These are phyloP conservation scores for Actinomucor elegans DNA, from an alignment of 371 early-diverging fungal genomes.

Conservation along the genomic window DNA sequence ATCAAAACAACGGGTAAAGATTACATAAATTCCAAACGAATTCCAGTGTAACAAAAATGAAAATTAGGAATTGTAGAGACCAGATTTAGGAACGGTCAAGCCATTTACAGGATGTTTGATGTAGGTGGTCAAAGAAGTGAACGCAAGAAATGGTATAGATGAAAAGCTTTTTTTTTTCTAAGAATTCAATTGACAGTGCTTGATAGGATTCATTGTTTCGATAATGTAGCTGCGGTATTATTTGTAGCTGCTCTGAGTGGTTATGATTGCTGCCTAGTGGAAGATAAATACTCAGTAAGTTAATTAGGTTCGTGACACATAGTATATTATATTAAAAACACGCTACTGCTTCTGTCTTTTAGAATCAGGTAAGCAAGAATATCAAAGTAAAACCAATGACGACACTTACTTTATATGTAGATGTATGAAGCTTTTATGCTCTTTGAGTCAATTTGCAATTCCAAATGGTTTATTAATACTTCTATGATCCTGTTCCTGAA, in stretches of 20 bases:
- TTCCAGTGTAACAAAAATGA: constrained; percentile 2
- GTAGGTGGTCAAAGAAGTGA: constrained; percentile 95
- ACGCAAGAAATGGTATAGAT: constrained; percentile 80
- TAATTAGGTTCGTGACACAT: constrained; percentile 55
- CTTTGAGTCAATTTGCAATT: constrained; percentile 91
- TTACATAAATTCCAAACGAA: not conserved
- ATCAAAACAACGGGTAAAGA: constrained; percentile 38
- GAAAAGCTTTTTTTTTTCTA: not conserved
- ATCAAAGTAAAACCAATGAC: too few relatives aligned
- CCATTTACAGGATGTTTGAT: constrained; percentile 88
- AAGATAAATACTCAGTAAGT: constrained; percentile 89
- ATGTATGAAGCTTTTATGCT: constrained; percentile 92
- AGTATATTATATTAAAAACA: not conserved
- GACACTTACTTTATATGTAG: too few relatives aligned
- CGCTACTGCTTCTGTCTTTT: too few relatives aligned
- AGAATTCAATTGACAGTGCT: too few relatives aligned
- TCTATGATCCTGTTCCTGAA: constrained; percentile 93
- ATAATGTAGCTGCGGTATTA: constrained; percentile 90
- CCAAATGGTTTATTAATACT: constrained; percentile 87
- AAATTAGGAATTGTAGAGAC: constrained; percentile 81
- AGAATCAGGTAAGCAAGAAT: constrained; percentile 35
- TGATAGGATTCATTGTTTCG: constrained; percentile 85
- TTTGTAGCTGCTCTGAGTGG: constrained; percentile 92
- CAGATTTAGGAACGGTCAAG: constrained; percentile 74
- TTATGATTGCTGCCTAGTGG: constrained; percentile 92